Percentiles rank a stretch among this genome's conserved stretches.
Conservation (phyloP, 2,329 filamentous ascomycete species). For the Rutstroemia sp. region DNA sequence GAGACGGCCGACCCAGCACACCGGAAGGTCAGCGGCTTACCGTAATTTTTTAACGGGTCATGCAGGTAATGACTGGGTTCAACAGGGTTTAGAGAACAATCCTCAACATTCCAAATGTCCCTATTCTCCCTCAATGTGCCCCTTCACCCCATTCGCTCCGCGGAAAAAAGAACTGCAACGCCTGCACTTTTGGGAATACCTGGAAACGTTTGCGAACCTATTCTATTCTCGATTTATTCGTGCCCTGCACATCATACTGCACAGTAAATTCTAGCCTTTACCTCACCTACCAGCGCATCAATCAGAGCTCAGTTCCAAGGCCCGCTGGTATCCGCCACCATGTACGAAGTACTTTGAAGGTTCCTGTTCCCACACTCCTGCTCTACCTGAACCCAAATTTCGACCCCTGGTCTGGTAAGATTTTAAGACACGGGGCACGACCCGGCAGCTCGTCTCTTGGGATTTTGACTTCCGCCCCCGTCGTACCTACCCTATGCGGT, state of each 20-base stretch:
- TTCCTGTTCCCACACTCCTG: neutral
- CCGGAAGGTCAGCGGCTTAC: constrained; percentile 4
- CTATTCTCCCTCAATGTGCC: too few relatives aligned
- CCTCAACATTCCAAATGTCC: too few relatives aligned
- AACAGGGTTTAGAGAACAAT: neutral
- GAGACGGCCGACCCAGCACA: constrained; percentile 8
- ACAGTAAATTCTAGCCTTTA: neutral
- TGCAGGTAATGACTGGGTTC: constrained; percentile 9
- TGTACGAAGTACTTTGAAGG: neutral
- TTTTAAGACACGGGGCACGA: constrained; percentile 9
- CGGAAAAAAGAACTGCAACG: neutral
- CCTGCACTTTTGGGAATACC: neutral
- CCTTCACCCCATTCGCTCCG: too few relatives aligned
- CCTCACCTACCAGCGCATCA: constrained; percentile 3
- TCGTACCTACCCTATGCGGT: neutral
- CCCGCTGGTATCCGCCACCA: neutral
- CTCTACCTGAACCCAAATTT: neutral
- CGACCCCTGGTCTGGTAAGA: constrained; percentile 1
- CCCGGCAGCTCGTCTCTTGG: constrained; percentile 8
- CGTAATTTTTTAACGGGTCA: constrained; percentile 3
- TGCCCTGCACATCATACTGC: neutral
- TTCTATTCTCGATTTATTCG: neutral
- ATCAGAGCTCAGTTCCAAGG: neutral
- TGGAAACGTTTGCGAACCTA: neutral
- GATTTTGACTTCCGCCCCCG: constrained; percentile 3